Conservation (phyloP, 345 rosid species). For the Eucalyptus pauciflora region DNA sequence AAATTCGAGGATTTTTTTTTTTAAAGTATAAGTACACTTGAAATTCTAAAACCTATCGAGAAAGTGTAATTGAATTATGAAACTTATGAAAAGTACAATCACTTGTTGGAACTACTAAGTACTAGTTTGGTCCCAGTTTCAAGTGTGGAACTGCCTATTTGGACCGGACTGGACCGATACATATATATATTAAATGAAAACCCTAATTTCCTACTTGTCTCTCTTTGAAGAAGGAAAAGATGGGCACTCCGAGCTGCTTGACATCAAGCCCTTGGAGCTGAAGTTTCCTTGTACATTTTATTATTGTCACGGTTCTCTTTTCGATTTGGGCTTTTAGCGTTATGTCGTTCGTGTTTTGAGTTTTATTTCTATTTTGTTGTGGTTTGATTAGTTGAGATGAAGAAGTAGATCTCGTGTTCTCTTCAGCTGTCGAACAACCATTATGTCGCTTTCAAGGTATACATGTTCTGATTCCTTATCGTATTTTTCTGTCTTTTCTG, state of each 20-base stretch:
- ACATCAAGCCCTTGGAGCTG: slow-evolving; percentile 67
- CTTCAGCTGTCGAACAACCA: slow-evolving; percentile 52
- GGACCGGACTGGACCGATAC: rapidly evolving
- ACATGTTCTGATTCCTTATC: not conserved
- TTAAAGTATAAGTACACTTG: not conserved
- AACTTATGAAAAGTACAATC: too few relatives aligned
- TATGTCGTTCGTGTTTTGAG: not conserved
- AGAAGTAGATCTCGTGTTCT: slow-evolving; percentile 81
- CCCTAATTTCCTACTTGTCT: not conserved
- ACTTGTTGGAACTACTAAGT: too few relatives aligned
- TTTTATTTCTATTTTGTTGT: not conserved
- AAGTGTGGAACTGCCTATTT: rapidly evolving
- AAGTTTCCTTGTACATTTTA: slow-evolving; percentile 45
- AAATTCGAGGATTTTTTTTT: too few relatives aligned
- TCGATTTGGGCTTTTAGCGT: not conserved
- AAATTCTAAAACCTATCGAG: rapidly evolving
- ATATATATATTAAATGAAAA: too few relatives aligned
- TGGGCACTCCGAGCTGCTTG: slow-evolving; percentile 56
- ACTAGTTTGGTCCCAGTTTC: rapidly evolving
- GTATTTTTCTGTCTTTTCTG: not conserved
- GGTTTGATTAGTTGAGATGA: slow-evolving; percentile 45
- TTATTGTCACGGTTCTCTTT: not conserved
- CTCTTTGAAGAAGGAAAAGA: not conserved
- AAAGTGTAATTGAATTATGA: too few relatives aligned
- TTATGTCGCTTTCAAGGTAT: slow-evolving; percentile 74